Evolutionary conservation across 768 basidiomycete species (phyloP), one percentile per base, ranked within the genome.

Genomic region (Suillus alpinus): DNA sequence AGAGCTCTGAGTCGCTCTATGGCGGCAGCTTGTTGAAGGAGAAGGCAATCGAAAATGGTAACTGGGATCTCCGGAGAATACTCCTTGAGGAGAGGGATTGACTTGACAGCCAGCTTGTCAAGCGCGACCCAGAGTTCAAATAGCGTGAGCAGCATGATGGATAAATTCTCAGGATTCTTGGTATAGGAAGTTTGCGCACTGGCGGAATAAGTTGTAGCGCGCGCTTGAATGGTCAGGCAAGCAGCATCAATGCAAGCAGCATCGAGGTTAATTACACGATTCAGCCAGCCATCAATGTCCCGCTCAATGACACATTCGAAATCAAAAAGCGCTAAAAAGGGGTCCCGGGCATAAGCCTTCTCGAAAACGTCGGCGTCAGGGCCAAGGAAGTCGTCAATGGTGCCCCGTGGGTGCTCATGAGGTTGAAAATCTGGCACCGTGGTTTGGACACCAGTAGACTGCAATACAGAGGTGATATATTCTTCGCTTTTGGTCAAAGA

Each of bases 61-160:
- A 59, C 31, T 0, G 79, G 73, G 0, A 85, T 66, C 60, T 81
- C 81, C 0, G 83, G 81, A 12, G 81, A 78, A 57, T 81, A 84
- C 5, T 77, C 67, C 0, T 43, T 46, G 6, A 85, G 67, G 10
- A 83, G 70, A 2, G 83, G 78, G 40, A 69, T 67, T 26, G 72
- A 67, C n/a, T 41, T 43, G 20, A 77, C 66, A 2, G 67, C 72
- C 13, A 78, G 36, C 29, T 63, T 72, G 62, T 84, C 83, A 6
- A 84, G 68, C 0, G n/a, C 79, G 1, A 80, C 70, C 83, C 83
- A 84, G 18, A 84, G 69, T 34, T 81, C 76, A 26, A 83, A 65
- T 34, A 78, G 60, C 5, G 78, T 78, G 53, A 84, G 69, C 37
- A 83, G 63, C 75, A 83, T 79, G 18, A 77, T 58, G 12, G 74